Percentiles rank a stretch among this genome's conserved stretches.
These are phyloP conservation scores for Solanum hybrid DNA, from an alignment of 305 asterid species.

Conservation along the genomic window DNA sequence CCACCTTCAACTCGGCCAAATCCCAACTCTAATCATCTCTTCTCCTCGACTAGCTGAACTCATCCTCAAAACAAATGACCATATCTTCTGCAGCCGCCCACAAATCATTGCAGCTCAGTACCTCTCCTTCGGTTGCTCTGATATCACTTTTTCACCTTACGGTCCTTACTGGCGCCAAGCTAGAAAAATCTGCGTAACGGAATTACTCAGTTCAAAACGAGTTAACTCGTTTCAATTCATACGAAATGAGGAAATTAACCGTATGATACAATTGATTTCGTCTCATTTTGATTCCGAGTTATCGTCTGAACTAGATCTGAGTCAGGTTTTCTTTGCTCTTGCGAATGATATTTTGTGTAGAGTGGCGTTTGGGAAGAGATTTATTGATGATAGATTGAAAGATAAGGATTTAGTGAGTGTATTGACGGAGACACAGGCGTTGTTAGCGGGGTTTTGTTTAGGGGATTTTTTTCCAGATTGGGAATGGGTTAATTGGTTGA, in stretches of 20 bases:
- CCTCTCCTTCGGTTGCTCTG: slow-evolving; percentile 33
- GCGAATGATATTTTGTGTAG: slow-evolving; percentile 28
- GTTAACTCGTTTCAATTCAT: slow-evolving; percentile 13
- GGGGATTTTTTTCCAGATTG: slow-evolving; percentile 30
- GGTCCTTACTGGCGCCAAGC: slow-evolving; percentile 38
- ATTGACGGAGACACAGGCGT: slow-evolving; percentile 27
- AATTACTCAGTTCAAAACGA: slow-evolving; percentile 23
- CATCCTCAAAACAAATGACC: slow-evolving; percentile 23
- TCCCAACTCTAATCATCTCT: slow-evolving; percentile 26
- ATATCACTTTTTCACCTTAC: slow-evolving; percentile 28
- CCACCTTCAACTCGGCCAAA: background rate
- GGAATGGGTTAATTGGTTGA: slow-evolving; percentile 27
- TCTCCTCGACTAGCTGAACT: slow-evolving; percentile 23
- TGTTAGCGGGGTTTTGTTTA: slow-evolving; percentile 27
- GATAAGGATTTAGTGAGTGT: slow-evolving; percentile 20
- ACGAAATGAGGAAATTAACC: slow-evolving; percentile 23
- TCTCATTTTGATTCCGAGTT: background rate
- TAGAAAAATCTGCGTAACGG: slow-evolving; percentile 29
- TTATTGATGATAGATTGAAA: background rate
- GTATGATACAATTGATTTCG: slow-evolving; percentile 9
- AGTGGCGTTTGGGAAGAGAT: slow-evolving; percentile 34
- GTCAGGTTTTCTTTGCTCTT: slow-evolving; percentile 21
- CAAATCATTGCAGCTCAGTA: slow-evolving; percentile 28
- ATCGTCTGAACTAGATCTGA: slow-evolving; percentile 10
- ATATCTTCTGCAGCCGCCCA: slow-evolving; percentile 27